Evolutionary conservation across 176 grass and related monocot genomes (phyloP), one percentile per base, ranked within the genome.

Genomic region (Aegilops tauschii): DNA sequence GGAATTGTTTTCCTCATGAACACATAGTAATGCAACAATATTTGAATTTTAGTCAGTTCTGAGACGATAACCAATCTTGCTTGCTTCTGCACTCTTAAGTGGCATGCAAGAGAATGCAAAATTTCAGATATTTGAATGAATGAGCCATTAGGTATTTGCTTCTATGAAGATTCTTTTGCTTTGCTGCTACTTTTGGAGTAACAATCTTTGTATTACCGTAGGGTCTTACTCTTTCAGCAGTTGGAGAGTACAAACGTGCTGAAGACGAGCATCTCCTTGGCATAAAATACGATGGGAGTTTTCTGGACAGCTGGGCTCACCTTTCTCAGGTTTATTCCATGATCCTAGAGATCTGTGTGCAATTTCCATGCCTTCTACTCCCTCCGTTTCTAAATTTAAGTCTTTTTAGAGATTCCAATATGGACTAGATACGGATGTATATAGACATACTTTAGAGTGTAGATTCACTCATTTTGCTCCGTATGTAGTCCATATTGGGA

Each of bases 241-340:
- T 93, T 84, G 94, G 97, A 32, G 92, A 99, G 85, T 89, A 99
- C 63, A 84, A 88, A 71, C 83, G 63, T 72, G 94, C 97, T 91
- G 94, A 99, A 96, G 90, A 93, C 50, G 90, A 95, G 74, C 97
- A 99, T 91, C 92, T 94, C 44, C 66, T 91, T 84, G 89, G 84
- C 32, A 88, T 99, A 83, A 91, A 99, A 70, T 91, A 91, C 52
- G 97, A 99, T 40, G 70, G 94, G 90, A 91, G 62, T 88, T 99
- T 99, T 68, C 83, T 99, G 69, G 94, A 99, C 54, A 90, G 92
- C 61, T 99, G 97, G 97, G 92, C 87, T 78, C 94, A 99, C 85
- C 97, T 99, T 88, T 92, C 90, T 61, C 97, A 99, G 96, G 96
- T 98, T 37, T 59, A 79, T 92, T 72, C 84, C 36, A 13, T 65